These are phyloP conservation scores for Silene noctiflora DNA, from an alignment of 179 eudicot genomes.

Conservation along the genomic window DNA sequence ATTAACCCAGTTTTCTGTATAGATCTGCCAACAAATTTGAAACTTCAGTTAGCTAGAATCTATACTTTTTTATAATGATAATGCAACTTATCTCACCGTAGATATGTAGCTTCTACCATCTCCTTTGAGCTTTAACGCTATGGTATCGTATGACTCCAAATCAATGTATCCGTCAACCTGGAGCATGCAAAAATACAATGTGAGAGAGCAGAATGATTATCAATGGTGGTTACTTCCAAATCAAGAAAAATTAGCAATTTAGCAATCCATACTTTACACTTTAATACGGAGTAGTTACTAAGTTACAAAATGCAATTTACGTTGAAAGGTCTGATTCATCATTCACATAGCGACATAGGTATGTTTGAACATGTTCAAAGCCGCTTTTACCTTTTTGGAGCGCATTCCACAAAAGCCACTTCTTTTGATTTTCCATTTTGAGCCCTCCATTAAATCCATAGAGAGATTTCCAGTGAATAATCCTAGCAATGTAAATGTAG, in stretches of 20 bases:
- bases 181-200: constrained; percentile 16
- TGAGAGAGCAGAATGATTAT: constrained; percentile 4
- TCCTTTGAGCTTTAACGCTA: constrained; percentile 83
- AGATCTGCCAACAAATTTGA: constrained; percentile 51
- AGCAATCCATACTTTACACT: background rate
- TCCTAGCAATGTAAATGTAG: constrained; percentile 36
- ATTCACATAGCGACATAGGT: too few relatives aligned
- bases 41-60: constrained; percentile 11
- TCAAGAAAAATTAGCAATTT: too few relatives aligned
- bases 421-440: constrained; percentile 82
- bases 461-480: constrained; percentile 87
- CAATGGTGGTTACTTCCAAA: background rate
- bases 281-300: background rate
- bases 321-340: background rate
- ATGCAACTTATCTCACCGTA: constrained; percentile 51
- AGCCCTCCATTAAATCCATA: constrained; percentile 64
- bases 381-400: constrained; percentile 73
- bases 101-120: constrained; percentile 98
- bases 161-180: constrained; percentile 98
- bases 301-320: background rate
- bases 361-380: background rate
- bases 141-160: constrained; percentile 82
- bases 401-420: constrained; percentile 99
- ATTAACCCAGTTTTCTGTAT: constrained; percentile 99
- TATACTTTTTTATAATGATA: background rate